Conservation (phyloP, 768 basidiomycete species). For the Rhodocollybia butyracea region DNA sequence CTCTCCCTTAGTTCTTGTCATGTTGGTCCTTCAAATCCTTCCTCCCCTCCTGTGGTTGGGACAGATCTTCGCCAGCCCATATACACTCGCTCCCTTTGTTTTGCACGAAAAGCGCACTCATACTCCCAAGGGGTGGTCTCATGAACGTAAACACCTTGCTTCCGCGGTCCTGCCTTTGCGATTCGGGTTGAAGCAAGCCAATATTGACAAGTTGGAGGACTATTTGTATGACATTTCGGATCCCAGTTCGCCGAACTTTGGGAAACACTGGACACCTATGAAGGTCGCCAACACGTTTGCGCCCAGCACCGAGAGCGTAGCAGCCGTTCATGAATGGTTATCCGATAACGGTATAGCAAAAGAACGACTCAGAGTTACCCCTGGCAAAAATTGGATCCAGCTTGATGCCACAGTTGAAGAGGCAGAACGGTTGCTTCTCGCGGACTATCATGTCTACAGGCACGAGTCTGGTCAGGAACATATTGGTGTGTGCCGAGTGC, state of each 20-base stretch:
- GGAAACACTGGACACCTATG: slow-evolving; percentile 42
- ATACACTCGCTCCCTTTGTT: slow-evolving; percentile 13
- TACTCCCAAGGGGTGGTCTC: slow-evolving; percentile 29
- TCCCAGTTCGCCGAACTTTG: slow-evolving; percentile 41
- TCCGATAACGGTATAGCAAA: slow-evolving; percentile 28
- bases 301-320: slow-evolving; percentile 33
- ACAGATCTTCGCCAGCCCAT: neutral
- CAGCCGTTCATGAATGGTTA: slow-evolving; percentile 39
- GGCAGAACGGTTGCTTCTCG: slow-evolving; percentile 38
- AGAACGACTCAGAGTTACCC: slow-evolving; percentile 29
- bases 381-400: slow-evolving; percentile 36
- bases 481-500: slow-evolving; percentile 26
- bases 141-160: slow-evolving; percentile 25
- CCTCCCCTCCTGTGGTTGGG: neutral
- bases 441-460: slow-evolving; percentile 40
- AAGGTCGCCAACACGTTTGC: slow-evolving; percentile 39
- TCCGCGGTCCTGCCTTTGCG: slow-evolving; percentile 37
- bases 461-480: slow-evolving; percentile 34
- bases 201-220: slow-evolving; percentile 37
- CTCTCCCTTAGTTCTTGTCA: too few species aligned
- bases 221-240: slow-evolving; percentile 39
- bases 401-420: slow-evolving; percentile 38
- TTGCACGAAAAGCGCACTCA: slow-evolving; percentile 38
- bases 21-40: neutral
- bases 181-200: slow-evolving; percentile 41